Base-by-base conservation (phyloP, 164 flowering plant genomes). In the Cinnamomum micranthum region DNA sequence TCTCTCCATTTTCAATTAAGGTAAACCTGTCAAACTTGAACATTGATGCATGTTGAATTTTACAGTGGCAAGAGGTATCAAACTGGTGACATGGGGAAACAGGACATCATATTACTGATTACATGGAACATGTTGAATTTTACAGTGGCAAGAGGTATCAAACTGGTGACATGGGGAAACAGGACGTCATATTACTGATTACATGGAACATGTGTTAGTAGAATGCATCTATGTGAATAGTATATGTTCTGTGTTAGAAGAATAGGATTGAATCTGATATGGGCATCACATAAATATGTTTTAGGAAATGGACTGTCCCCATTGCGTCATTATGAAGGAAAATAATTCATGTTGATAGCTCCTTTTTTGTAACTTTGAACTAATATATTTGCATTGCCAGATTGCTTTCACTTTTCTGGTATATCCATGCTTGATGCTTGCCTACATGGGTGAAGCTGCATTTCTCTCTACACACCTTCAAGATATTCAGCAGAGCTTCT, bases 401-500 rank as follows among this genome's bases (percentile, higher is more conserved):
- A 72, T 88, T 23, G 92, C 97, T 23, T 90, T 92, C 83, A 76
- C 89, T 27, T 78, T 74, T 80, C 73, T 90, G 3, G 93, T 90
- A 12, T 92, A 89, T 82, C 94, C 93, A 23, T 86, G 86, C 73
- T 76, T 92, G 78, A 72, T 92, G 70, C 84, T 92, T 59, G 88
- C 89, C 31, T 92, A 92, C 70, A 84, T 91, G 91, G 93, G 92
- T 27, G 86, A 91, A 73, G 85, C 88, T 76, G 86, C 85, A 67
- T 91, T 76, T 75, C 89, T 91, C 60, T 87, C 92, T 11, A 87
- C 76, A 75, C 84, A 91, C 78, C 88, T 81, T 70, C 88, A 84
- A 69, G 89, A 83, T 74, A 80, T 87, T 65, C 88, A 87, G 71
- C 76, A 81, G 74, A 87, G 93, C 80, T 91, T 91, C 77, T 91